Base-by-base conservation (phyloP, 2,329 filamentous ascomycete species). In the Didymella arachidicola region DNA sequence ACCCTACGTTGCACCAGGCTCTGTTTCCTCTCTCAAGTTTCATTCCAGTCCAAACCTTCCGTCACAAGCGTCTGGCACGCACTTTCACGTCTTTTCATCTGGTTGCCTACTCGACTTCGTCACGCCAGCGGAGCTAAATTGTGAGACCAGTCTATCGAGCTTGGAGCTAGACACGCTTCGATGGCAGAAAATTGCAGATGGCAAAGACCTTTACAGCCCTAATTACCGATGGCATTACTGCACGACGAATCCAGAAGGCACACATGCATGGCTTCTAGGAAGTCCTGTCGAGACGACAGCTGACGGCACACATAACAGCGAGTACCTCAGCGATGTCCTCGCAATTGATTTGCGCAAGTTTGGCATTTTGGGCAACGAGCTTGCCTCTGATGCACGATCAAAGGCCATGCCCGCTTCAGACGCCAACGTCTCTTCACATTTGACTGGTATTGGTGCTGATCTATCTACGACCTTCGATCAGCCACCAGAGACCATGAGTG, bases 221-320 rank as follows among this genome's bases (percentile, higher is more conserved):
- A 92, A 90, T n/a, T 98, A 95, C 76, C 87, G 94, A 59, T 99
- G 95, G 95, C 94, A 98, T 76, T 99, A 99, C 74, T 98, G 95
- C 76, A 96, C 93, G 3, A 90, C 97, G 79, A 96, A 97, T 73
- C 89, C 95, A 60, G 92, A 96, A 69, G 94, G 94, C 6, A 97
- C 95, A 7, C 97, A 96, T 74, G 95, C 93, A 7, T 99, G 95
- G 93, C 82, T 99, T 25, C 84, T 99, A n/a, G 95, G 95, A 8
- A 97, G 93, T 70, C 91, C 91, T 2, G 89, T 91, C 3, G 92
- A 97, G 63, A 80, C 84, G 39, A 80, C 84, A 18, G 82, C 84
- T 7, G 87, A 88, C 46, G 89, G 89, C 38, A 81, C 89, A 16
- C 84, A 86, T 3, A 89, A 93, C 57, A 94, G 97, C 72, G 94